A percentile compares a stretch with the other conserved stretches of the same genome.
Evolutionary conservation across 1,139 yeast species (phyloP).

Genomic region (Diutina catenulata): DNA sequence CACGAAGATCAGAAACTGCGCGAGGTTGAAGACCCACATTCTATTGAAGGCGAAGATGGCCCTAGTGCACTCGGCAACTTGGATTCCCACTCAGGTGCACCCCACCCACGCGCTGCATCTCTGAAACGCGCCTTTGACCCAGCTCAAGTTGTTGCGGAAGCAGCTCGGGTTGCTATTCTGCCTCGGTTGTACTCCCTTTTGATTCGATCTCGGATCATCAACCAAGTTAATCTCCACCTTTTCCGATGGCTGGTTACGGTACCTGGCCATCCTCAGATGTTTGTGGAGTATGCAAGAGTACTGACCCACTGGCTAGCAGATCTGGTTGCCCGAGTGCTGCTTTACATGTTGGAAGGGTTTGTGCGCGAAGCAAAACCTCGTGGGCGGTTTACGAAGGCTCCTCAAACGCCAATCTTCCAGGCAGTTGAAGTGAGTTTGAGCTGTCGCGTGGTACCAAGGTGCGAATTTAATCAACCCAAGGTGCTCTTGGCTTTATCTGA

Average conservation of each 20-base stretch:
- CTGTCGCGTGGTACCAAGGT: background rate
- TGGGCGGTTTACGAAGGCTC: background rate
- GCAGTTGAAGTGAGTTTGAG: background rate
- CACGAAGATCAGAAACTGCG: too few species aligned
- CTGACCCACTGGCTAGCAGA: slow-evolving; percentile 14
- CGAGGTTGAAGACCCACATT: too few species aligned
- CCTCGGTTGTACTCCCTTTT: too few species aligned
- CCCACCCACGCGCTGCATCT: background rate
- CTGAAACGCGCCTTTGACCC: background rate
- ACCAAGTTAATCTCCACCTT: slow-evolving; percentile 22
- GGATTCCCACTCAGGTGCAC: slow-evolving; percentile 8
- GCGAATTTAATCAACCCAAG: background rate
- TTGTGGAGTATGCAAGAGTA: slow-evolving; percentile 21
- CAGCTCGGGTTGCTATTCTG: slow-evolving; percentile 6
- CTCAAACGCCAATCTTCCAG: background rate
- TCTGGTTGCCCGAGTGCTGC: slow-evolving; percentile 14
- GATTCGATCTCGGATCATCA: too few species aligned
- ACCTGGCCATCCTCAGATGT: slow-evolving; percentile 12
- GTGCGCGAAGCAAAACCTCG: slow-evolving; percentile 12
- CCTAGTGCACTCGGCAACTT: slow-evolving; percentile 7
- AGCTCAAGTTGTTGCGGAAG: slow-evolving; percentile 7
- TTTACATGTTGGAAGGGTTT: slow-evolving; percentile 21
- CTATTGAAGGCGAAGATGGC: background rate
- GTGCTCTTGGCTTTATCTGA: background rate
- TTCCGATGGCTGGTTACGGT: slow-evolving; percentile 15